Conservation (phyloP, 805 yeast genomes). For the Myxozyma mucilagina region DNA sequence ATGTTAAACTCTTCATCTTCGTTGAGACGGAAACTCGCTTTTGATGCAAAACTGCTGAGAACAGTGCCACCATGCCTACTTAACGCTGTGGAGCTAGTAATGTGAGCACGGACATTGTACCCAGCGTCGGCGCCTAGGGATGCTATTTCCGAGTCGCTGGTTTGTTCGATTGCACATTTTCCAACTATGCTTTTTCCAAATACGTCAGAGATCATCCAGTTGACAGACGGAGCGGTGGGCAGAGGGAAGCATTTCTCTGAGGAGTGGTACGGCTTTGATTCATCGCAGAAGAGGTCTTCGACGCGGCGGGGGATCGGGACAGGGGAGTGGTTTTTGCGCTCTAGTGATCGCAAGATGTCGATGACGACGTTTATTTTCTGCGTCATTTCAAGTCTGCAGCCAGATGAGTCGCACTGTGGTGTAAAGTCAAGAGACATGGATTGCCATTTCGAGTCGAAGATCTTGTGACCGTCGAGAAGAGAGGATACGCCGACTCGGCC, state of each 20-base stretch:
- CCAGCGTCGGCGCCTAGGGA: not conserved
- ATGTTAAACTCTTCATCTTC: slow-evolving; percentile 17
- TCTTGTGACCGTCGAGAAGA: slow-evolving; percentile 67
- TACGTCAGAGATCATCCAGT: slow-evolving; percentile 59
- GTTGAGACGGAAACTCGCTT: slow-evolving; percentile 37
- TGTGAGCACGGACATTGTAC: slow-evolving; percentile 14
- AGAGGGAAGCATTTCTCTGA: slow-evolving; percentile 78
- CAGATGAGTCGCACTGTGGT: slow-evolving; percentile 49
- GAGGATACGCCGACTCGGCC: slow-evolving; percentile 88
- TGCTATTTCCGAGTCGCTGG: not conserved
- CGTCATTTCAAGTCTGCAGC: slow-evolving; percentile 56
- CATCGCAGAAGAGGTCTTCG: slow-evolving; percentile 72
- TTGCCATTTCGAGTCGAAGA: slow-evolving; percentile 92
- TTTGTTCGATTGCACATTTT: slow-evolving; percentile 48
- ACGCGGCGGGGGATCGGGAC: slow-evolving; percentile 81
- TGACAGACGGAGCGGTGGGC: slow-evolving; percentile 49
- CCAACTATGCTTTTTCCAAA: slow-evolving; percentile 73
- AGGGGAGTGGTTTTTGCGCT: slow-evolving; percentile 53
- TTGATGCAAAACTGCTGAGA: slow-evolving; percentile 27
- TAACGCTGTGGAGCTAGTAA: slow-evolving; percentile 16
- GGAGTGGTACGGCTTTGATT: slow-evolving; percentile 53
- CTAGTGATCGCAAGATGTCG: slow-evolving; percentile 66
- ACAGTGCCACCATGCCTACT: slow-evolving; percentile 18
- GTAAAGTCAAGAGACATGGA: slow-evolving; percentile 82
- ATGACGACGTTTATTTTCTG: slow-evolving; percentile 72